These are phyloP conservation scores for Schoenoplectus tabernaemontani DNA, from an alignment of 202 grass and related monocot genomes.

Conservation along the genomic window DNA sequence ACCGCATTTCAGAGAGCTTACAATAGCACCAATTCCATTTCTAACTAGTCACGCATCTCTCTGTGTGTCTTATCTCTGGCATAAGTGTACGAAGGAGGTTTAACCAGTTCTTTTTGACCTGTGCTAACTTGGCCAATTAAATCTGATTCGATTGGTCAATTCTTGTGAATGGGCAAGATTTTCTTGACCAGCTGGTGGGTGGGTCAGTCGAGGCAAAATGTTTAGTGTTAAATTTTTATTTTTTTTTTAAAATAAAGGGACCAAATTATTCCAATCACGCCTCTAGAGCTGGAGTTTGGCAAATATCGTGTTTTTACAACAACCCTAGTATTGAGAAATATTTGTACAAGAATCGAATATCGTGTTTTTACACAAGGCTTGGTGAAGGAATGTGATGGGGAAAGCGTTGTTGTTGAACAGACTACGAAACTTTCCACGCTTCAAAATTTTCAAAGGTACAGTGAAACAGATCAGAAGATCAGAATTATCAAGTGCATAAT, in stretches of 20 bases:
- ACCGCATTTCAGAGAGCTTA: too few relatives aligned
- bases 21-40: too few relatives aligned
- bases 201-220: not conserved
- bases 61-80: too few relatives aligned
- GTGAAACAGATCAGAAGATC: too few relatives aligned
- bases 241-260: not conserved
- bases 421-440: constrained; percentile 54
- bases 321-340: too few relatives aligned
- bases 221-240: not conserved
- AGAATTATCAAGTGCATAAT: too few relatives aligned
- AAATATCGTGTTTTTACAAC: too few relatives aligned
- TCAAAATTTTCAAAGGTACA: constrained; percentile 91
- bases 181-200: not conserved
- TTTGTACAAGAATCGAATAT: too few relatives aligned
- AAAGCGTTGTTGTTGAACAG: constrained; percentile 41
- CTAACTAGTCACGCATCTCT: too few relatives aligned
- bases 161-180: not conserved
- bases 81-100: too few relatives aligned
- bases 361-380: constrained; percentile 48
- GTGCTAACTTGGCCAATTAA: not conserved
- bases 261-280: not conserved
- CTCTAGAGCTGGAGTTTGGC: too few relatives aligned
- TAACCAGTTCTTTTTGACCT: too few relatives aligned
- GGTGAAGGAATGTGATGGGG: constrained; percentile 31
- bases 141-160: not conserved